Base-by-base conservation (phyloP, 2,329 filamentous ascomycete species). In the Cercospora brassicicola region DNA sequence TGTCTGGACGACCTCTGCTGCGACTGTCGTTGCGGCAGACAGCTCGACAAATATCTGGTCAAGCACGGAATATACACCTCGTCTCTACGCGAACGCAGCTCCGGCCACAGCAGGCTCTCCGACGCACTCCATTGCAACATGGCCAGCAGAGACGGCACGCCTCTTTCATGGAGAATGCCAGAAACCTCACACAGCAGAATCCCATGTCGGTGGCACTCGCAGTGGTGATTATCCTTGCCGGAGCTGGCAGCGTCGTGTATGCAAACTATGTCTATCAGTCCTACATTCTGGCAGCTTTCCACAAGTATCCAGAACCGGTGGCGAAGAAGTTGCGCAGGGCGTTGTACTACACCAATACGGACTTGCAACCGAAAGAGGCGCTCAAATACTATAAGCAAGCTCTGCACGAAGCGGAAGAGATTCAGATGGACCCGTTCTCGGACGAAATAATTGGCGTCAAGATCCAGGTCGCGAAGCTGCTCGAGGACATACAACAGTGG, bases 381-480 rank as follows among this genome's bases (percentile, higher is more conserved):
- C 84, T 96, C 67, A 91, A 92, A 73, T 92, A 92, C 79, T 98
- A 97, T 79, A 89, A 89, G 74, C 86, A 91, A 72, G 93, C 94
- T 2, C 83, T 98, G 66, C 84, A 89, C 70, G 85, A 90, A 62
- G 93, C 93, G 66, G 83, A 89, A 60, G 89, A 92, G 75, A 77
- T 91, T 61, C 88, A 89, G 0, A 87, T 99, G 82, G 93, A 98
- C 76, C 92, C 92, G 0, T 96, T 94, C 78, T 94, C 91, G 3
- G 91, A 97, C 74, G 94, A 97, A 78, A 90, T 97, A 36, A 85
- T 97, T 73, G 95, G 95, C 8, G 89, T 98, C 62, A 92, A 93
- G 76, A 89, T 98, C 61, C 89, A 94, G 77, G 84, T 96, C 8
- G 89, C 92, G 1, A 85, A 86, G 9, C 89, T 96, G 84, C 85